Base-by-base conservation (phyloP, 768 basidiomycete genomes). In the Scleroderma bovista region DNA sequence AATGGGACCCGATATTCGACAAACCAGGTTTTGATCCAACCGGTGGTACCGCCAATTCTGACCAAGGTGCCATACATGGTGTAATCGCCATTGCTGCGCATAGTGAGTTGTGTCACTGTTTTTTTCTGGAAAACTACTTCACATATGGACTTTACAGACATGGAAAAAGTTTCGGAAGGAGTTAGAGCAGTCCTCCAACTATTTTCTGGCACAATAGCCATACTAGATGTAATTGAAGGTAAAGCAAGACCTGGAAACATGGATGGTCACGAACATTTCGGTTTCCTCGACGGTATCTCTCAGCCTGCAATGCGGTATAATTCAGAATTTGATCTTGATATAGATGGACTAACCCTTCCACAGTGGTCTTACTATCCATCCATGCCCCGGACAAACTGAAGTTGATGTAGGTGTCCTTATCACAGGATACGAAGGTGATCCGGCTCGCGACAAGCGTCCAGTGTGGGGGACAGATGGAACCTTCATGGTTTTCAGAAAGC, bases 201-300 rank as follows among this genome's bases (percentile, higher is more conserved):
- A 29, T 43, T 43, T 43, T 12, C 10, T 43, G 42, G 15, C 2
- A 17, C 42, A 16, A 29, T 43, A 19, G 42, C 24, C 15, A 6
- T 12, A 23, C 16, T 24, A 17, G 42, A 43, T 12, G 42, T 43
- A 15, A 43, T 43, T 26, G 13, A 29, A 43, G 42, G 42, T 17
- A 43, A 43, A 29, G 15, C 4, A 17, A 24, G 78, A 15, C 76
- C 77, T 16, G 75, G 70, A 2, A 55, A 66, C 1, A 26, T 48
- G 5, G 43, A 50, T 17, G 50, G 56, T 11, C 75, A 77, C 50
- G 78, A 81, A 60, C 77, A 78, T 69, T 80, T 80, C 48, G 78
- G 79, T 2, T 80, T 70, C 60, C 53, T 72, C 53, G 79, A 80
- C 55, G 76, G 77, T 1, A 71, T 80, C 33, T 75, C 77, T 2